Conservation (phyloP, 2,329 filamentous ascomycete genomes). For the Geosmithia morbida region DNA sequence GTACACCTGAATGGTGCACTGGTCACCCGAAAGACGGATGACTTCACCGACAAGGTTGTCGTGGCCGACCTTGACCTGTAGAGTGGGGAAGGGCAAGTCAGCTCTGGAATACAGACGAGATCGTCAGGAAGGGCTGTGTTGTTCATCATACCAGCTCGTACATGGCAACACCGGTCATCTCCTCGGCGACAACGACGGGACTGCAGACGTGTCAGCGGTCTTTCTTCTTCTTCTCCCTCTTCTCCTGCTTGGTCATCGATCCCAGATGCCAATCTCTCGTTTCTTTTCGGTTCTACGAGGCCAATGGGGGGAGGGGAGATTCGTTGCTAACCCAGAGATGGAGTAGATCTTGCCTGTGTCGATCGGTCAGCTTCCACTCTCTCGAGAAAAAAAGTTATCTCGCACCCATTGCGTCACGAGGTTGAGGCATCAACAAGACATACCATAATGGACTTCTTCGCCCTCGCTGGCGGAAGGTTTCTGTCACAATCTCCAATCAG, state of each 20-base stretch:
- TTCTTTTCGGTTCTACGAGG: not conserved
- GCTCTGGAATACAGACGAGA: not conserved
- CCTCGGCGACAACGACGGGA: constrained; percentile 91
- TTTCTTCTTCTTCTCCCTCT: not conserved
- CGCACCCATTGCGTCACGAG: not conserved
- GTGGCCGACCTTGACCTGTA: constrained; percentile 77
- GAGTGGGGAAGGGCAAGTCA: not conserved
- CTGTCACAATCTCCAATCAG: constrained; percentile 5
- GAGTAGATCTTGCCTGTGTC: constrained; percentile 44
- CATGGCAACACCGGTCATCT: constrained; percentile 99
- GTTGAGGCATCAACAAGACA: constrained; percentile 6
- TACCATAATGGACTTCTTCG: constrained; percentile 25
- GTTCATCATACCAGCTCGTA: constrained; percentile 71
- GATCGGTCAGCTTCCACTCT: not conserved
- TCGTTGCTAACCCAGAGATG: constrained; percentile 38
- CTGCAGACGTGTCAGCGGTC: constrained; percentile 22
- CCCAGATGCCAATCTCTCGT: too few species aligned
- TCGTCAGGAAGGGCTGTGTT: not conserved
- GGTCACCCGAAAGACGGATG: constrained; percentile 92
- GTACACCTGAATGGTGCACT: constrained; percentile 96
- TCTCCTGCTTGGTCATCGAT: constrained; percentile 1
- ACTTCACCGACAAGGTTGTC: constrained; percentile 91
- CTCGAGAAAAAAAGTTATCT: not conserved
- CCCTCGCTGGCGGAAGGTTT: constrained; percentile 20
- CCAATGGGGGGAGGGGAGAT: not conserved